Base-by-base conservation (phyloP, 23 red algal genomes). In the Cyanidiococcus yangmingshanensis region DNA sequence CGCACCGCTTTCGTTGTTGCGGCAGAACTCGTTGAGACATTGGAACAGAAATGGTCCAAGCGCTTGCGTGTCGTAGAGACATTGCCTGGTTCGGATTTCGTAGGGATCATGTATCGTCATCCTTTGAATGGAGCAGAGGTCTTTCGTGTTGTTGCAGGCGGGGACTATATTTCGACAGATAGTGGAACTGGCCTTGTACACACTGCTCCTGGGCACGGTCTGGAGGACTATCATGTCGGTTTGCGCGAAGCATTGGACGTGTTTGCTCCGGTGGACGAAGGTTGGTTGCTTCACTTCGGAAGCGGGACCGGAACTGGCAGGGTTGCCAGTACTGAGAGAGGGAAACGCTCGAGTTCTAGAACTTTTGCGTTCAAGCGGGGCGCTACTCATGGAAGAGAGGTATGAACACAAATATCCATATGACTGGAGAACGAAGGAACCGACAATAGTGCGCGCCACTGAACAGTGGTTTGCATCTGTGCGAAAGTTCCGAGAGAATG, bases 391-490 rank as follows among this genome's bases (percentile, higher is more conserved):
- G 37, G 86, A 97, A 58, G 93, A 97, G 77, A n/a, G 35, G 2
- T 97, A 97, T 68, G 57, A 79, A 17, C 93, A 97, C 82, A 97
- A 97, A 57, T 97, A 97, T 74, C 93, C 93, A 0, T 97, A 97
- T 67, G 93, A 97, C 39, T 97, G 93, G 93, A 58, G 93, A 59
- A 91, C 93, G 7, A 97, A 90, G 71, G 89, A 97, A 41, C 93
- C 93, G 0, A 97, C 93, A 58, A 97, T 97, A 67, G 90, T 91
- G 68, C 83, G 93, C 21, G 86, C 87, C 12, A 97, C 93, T 0
- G 93, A 97, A 54, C 93, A 97, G 80, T 95, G 90, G 90, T 97
- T 97, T 76, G 83, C 89, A 15, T 97, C 93, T 12, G 77, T 97
- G 33, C 84, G 85, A 2, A 74, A 45, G 17, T 97, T 97, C 68